Percentiles rank a stretch among this genome's conserved stretches.
Conservation (phyloP, 2,329 filamentous ascomycete species). For the Plenodomus tracheiphilus region DNA sequence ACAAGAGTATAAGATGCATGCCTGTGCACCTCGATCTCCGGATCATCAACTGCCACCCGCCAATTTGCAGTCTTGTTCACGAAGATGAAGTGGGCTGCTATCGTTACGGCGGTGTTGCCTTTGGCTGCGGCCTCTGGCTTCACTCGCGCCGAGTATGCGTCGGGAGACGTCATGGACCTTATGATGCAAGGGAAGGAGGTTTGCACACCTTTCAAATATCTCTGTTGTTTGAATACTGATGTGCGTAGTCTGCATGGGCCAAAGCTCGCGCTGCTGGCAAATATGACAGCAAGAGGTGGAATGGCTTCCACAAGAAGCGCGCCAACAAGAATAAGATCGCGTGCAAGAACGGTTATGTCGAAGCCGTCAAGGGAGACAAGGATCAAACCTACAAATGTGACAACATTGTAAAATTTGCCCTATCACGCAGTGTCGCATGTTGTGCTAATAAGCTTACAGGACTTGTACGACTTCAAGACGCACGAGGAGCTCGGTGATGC, state of each 20-base stretch:
- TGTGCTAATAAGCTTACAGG: slow-evolving; percentile 24
- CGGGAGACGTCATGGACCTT: slow-evolving; percentile 38
- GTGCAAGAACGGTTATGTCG: slow-evolving; percentile 42
- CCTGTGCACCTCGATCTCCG: slow-evolving; percentile 12
- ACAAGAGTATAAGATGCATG: slow-evolving; percentile 17
- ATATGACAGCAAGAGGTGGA: slow-evolving; percentile 38
- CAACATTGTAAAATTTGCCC: slow-evolving; percentile 34
- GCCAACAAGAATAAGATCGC: slow-evolving; percentile 31
- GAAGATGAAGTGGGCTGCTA: slow-evolving; percentile 40
- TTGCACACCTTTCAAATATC: neutral
- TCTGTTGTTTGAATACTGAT: slow-evolving; percentile 10
- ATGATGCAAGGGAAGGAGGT: slow-evolving; percentile 43
- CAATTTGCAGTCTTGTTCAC: slow-evolving; percentile 23
- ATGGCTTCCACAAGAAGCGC: slow-evolving; percentile 34
- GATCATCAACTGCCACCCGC: slow-evolving; percentile 26
- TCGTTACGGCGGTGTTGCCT: slow-evolving; percentile 36
- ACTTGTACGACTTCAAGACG: slow-evolving; percentile 61
- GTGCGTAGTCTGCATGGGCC: slow-evolving; percentile 33
- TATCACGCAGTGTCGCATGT: neutral
- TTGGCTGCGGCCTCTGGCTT: slow-evolving; percentile 34
- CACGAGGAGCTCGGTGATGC: slow-evolving; percentile 58
- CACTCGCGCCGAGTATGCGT: slow-evolving; percentile 36
- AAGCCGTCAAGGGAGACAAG: slow-evolving; percentile 43
- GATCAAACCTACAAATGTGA: slow-evolving; percentile 48
- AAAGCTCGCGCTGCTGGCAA: slow-evolving; percentile 34